phyloP scores from a whole-genome alignment of 2,329 filamentous ascomycete genomes.

The Pezicula neosporulosa region DNA sequence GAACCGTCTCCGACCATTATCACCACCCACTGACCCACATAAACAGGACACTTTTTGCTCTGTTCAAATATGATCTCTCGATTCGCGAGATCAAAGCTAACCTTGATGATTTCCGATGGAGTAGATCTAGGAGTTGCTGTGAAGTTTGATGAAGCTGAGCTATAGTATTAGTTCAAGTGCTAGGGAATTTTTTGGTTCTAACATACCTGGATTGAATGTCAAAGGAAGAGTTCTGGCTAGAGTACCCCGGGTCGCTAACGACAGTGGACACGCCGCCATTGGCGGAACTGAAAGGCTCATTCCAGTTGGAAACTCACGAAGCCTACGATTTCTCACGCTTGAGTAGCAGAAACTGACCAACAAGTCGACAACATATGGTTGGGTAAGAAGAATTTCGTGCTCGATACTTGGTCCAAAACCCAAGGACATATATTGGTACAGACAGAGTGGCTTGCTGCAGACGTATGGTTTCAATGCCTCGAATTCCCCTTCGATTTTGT shows the following conservation, averaged over 20 bases:
- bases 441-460: constrained; percentile 69
- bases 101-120: constrained; percentile 1
- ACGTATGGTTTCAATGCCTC: constrained; percentile 76
- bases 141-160: background rate
- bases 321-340: constrained; percentile 18
- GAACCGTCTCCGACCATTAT: background rate
- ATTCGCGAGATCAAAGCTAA: constrained; percentile 16
- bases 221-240: too few species aligned
- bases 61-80: constrained; percentile 20
- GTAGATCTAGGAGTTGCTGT: background rate
- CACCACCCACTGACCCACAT: constrained; percentile 24
- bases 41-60: constrained; percentile 12
- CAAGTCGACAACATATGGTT: constrained; percentile 81
- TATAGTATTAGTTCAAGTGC: too few species aligned
- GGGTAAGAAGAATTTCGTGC: constrained; percentile 73
- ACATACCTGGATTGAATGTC: too few species aligned
- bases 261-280: background rate
- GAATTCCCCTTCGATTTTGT: constrained; percentile 60
- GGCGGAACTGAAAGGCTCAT: constrained; percentile 28
- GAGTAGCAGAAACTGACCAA: constrained; percentile 77
- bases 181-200: too few species aligned
- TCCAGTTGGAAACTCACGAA: constrained; percentile 29
- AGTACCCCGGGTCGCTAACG: background rate
- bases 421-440: constrained; percentile 86
- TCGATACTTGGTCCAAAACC: constrained; percentile 84